Percentiles rank a stretch among this genome's conserved stretches.
Conservation (phyloP, 2,329 filamentous ascomycete species). For the Pseudogymnoascus sp. region DNA sequence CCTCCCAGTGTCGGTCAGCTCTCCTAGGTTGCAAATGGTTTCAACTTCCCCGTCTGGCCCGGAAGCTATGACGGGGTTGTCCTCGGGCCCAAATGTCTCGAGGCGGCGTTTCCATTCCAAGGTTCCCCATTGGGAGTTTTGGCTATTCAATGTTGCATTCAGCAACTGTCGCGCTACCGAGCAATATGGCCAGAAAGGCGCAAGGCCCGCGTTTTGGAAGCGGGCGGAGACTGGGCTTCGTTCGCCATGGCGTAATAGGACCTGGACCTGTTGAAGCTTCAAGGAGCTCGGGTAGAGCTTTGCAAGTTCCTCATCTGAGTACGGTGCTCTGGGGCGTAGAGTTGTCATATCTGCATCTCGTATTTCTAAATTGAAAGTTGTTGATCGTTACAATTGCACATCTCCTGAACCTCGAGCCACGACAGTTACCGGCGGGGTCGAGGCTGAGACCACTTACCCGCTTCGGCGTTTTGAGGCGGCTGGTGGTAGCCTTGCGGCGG, state of each 20-base stretch:
- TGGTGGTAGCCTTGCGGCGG: slow-evolving; percentile 1
- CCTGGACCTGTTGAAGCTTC: slow-evolving; percentile 82
- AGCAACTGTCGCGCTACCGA: slow-evolving; percentile 65
- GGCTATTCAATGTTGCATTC: slow-evolving; percentile 50
- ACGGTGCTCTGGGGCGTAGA: slow-evolving; percentile 66
- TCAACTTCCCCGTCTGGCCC: slow-evolving; percentile 68
- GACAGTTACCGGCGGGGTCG: background rate
- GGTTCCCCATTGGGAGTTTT: slow-evolving; percentile 32
- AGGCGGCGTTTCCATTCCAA: slow-evolving; percentile 63
- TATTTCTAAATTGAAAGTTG: background rate
- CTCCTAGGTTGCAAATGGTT: slow-evolving; percentile 70
- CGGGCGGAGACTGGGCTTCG: slow-evolving; percentile 82
- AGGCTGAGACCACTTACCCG: slow-evolving; percentile 1
- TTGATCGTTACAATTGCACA: background rate
- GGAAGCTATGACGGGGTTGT: slow-evolving; percentile 62
- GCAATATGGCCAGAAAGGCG: slow-evolving; percentile 84
- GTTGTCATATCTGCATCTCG: slow-evolving; percentile 62
- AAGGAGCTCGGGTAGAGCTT: slow-evolving; percentile 74
- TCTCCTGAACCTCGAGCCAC: background rate
- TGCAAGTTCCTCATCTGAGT: slow-evolving; percentile 72
- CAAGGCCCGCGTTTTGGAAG: slow-evolving; percentile 71
- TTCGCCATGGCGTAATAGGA: slow-evolving; percentile 74
- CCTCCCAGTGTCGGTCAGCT: slow-evolving; percentile 70
- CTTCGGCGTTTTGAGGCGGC: background rate
- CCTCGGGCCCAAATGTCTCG: slow-evolving; percentile 70